phyloP scores from a whole-genome alignment of 2,329 filamentous ascomycete genomes.

The Fusarium illudens region DNA sequence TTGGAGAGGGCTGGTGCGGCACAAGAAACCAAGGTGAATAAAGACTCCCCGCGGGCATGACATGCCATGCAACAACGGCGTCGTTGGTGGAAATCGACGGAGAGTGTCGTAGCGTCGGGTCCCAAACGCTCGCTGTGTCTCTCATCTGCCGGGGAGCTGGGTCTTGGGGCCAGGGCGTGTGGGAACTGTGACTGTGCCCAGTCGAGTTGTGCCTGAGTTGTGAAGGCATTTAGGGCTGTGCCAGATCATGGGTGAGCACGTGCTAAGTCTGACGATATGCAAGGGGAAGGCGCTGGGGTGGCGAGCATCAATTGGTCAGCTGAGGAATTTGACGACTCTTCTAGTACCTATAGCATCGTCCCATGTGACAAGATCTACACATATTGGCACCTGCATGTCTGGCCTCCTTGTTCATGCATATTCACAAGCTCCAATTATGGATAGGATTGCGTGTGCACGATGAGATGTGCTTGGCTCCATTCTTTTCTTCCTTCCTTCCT shows the following conservation, averaged over 20 bases:
- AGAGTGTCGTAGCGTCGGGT: constrained; percentile 35
- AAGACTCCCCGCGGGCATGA: constrained; percentile 17
- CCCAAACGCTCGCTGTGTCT: constrained; percentile 38
- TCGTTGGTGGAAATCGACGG: constrained; percentile 28
- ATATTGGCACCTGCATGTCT: constrained; percentile 16
- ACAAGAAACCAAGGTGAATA: constrained; percentile 3
- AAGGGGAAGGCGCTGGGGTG: constrained; percentile 8
- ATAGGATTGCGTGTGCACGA: constrained; percentile 32
- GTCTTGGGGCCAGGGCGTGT: constrained; percentile 1
- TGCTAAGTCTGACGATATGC: constrained; percentile 10
- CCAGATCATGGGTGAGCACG: background rate
- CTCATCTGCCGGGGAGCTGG: constrained; percentile 38
- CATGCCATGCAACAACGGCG: constrained; percentile 17
- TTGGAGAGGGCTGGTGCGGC: constrained; percentile 20
- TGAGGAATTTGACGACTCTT: background rate
- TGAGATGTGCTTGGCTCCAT: constrained; percentile 17
- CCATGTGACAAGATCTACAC: background rate
- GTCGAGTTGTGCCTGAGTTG: constrained; percentile 26
- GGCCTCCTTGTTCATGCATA: background rate
- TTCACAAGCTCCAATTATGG: constrained; percentile 11
- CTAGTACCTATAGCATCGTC: background rate
- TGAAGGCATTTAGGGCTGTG: constrained; percentile 5
- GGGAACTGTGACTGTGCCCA: constrained; percentile 14
- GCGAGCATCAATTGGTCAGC: constrained; percentile 20
- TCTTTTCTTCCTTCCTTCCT: constrained; percentile 13